Base-by-base conservation (phyloP, 2,329 filamentous ascomycete species). In the Cytospora schulzeri region DNA sequence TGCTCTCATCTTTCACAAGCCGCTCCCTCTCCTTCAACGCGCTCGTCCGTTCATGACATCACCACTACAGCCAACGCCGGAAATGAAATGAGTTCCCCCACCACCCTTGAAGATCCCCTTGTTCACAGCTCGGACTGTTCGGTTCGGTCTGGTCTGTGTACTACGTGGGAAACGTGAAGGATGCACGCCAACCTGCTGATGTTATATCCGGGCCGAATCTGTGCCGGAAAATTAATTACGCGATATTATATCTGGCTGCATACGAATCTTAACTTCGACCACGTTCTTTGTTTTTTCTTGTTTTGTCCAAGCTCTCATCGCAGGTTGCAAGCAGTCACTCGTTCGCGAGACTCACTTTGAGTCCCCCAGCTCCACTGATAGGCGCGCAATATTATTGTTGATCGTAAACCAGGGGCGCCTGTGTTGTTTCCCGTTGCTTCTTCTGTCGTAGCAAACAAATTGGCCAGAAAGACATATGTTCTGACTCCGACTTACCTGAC, bases 21-120 rank as follows among this genome's bases (percentile, higher is more conserved):
- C n/a, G n/a, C 52, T 50, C 22, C 52, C 4, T n/a, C 19, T n/a
- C 9, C 38, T n/a, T n/a, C 38, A 41, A 9, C 28, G 48, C 35
- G 26, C 35, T 28, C 50, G 29, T 22, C 48, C 15, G 54, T 57
- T 64, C 57, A 64, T 64, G 62, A 64, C 62, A 64, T 64, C 62
- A 64, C 62, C 62, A 64, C 53, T 64, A 33, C 26, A 53, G 9
- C 14, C 26, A 29, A 31, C 14, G 12, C 15, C 15, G 35, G 54
- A 19, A 41, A 26, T 38, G 54, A 17, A 28, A 15, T 48, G 45
- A 14, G 22, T n/a, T 38, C 17, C 38, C 15, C 14, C 53, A 12
- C 8, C 8, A 6, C 15, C 19, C 7, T 22, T 2, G 8, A 22
- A 9, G 6, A 22, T 45, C 6, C 19, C 41, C 5, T 9, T 9